These are phyloP conservation scores for Coprinopsis cinerea DNA, from an alignment of 768 basidiomycete species.

Conservation along the genomic window DNA sequence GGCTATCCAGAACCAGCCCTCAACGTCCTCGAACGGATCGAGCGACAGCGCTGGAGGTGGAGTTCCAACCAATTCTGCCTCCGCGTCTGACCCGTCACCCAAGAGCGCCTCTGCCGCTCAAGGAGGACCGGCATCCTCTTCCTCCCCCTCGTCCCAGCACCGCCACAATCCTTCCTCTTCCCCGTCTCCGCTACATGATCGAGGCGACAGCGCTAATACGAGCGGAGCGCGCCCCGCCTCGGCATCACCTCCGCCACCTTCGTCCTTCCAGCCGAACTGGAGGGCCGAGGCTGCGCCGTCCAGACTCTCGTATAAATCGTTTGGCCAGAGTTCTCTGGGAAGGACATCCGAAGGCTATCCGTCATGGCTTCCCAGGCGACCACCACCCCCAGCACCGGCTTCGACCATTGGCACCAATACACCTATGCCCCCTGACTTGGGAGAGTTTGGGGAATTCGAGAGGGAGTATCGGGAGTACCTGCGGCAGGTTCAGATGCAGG, in stretches of 20 bases:
- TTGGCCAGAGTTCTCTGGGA: background rate
- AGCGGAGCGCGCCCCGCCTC: background rate
- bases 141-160: background rate
- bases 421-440: slow-evolving; percentile 5
- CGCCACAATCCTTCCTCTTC: background rate
- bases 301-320: background rate
- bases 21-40: background rate
- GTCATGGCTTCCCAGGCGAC: slow-evolving; percentile 77
- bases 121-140: background rate
- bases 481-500: background rate
- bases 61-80: background rate
- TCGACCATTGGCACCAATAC: slow-evolving; percentile 42
- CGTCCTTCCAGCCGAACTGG: background rate
- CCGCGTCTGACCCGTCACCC: background rate
- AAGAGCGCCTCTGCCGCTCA: background rate
- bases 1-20: background rate
- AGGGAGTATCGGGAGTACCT: slow-evolving; percentile 2
- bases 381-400: slow-evolving; percentile 68
- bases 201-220: background rate
- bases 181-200: background rate
- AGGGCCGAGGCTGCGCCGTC: background rate
- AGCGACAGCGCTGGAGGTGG: background rate
- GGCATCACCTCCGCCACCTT: background rate
- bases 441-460: slow-evolving; percentile 9
- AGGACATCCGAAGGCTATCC: slow-evolving; percentile 57